Evolutionary conservation across 306 rosid species (phyloP), one percentile per base, ranked within the genome.

Genomic region (Acacia confusa): DNA sequence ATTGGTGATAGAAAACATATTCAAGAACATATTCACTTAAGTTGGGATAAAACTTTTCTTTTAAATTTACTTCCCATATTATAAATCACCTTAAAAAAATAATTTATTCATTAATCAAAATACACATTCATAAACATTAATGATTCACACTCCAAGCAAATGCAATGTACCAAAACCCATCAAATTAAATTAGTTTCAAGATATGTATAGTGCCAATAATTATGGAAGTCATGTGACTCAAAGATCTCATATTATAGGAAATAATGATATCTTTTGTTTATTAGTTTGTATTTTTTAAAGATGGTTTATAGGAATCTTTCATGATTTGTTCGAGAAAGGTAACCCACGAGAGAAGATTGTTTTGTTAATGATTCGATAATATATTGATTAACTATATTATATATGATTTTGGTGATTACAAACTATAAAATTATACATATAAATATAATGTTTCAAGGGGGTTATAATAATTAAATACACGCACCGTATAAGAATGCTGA

Each of bases 301-400:
- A 61, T 72, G 68, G 52, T 74, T 64, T 22, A 22, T 57, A 50
- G 79, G 84, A 81, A 81, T 81, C 84, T 81, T 77, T 64, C 67
- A 36, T 61, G 74, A 63, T 81, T 81, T 74, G 67, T 47, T 14
- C 55, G 17, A 71, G 72, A 71, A 40, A 69, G 60, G 36, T 36
- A 64, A 64, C 38, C 67, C 43, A 3, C 68, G 8, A 25, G 24
- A 24, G 68, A 73, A 47, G 17, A n/a, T 55, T 25, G 7, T 43
- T 19, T 58, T 25, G 47, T 20, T 68, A 36, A 43, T 53, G 19
- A 11, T 25, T 60, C 4, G 19, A 25, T 22, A 16, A 53, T 55
- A 71, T 48, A 14, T 19, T 17, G 19, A 16, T 19, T 17, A 15
- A 4, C 4, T 48, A 43, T 43, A 36, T 16, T 34, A 2, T 6